Evolutionary conservation across 2,329 filamentous ascomycete genomes (phyloP).

Genomic region (Pestalotiopsis sp.): DNA sequence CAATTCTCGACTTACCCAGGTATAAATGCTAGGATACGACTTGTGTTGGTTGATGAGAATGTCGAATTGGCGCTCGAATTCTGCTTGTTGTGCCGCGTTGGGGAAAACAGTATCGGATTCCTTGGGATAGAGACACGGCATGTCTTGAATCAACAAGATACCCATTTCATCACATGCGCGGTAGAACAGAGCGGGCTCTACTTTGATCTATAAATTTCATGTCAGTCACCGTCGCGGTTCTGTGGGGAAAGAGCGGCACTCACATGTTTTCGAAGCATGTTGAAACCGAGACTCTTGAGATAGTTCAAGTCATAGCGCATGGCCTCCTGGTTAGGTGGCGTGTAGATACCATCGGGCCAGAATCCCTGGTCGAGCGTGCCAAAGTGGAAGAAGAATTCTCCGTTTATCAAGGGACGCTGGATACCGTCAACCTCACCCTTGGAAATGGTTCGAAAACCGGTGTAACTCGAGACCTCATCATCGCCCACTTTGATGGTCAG

Average conservation of each 20-base stretch:
- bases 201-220: slow-evolving; percentile 54
- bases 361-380: slow-evolving; percentile 65
- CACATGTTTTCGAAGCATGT: slow-evolving; percentile 72
- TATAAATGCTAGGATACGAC: slow-evolving; percentile 65
- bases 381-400: slow-evolving; percentile 69
- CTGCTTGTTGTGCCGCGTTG: slow-evolving; percentile 46
- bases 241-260: slow-evolving; percentile 24
- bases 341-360: slow-evolving; percentile 69
- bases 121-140: slow-evolving; percentile 65
- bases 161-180: slow-evolving; percentile 68
- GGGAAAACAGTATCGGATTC: slow-evolving; percentile 35
- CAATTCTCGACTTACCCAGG: slow-evolving; percentile 51
- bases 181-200: slow-evolving; percentile 70
- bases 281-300: slow-evolving; percentile 68
- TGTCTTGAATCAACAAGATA: slow-evolving; percentile 70
- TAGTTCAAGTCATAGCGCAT: slow-evolving; percentile 68
- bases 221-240: neutral
- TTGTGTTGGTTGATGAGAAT: slow-evolving; percentile 64
- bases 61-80: slow-evolving; percentile 60
- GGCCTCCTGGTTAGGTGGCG: slow-evolving; percentile 65
- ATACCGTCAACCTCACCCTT: slow-evolving; percentile 59
- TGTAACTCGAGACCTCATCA: slow-evolving; percentile 66
- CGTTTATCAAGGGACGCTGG: slow-evolving; percentile 66
- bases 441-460: slow-evolving; percentile 68
- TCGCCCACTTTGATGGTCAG: slow-evolving; percentile 50